Base-by-base conservation (phyloP, 2,329 filamentous ascomycete genomes). In the Aspergillus uvarum region DNA sequence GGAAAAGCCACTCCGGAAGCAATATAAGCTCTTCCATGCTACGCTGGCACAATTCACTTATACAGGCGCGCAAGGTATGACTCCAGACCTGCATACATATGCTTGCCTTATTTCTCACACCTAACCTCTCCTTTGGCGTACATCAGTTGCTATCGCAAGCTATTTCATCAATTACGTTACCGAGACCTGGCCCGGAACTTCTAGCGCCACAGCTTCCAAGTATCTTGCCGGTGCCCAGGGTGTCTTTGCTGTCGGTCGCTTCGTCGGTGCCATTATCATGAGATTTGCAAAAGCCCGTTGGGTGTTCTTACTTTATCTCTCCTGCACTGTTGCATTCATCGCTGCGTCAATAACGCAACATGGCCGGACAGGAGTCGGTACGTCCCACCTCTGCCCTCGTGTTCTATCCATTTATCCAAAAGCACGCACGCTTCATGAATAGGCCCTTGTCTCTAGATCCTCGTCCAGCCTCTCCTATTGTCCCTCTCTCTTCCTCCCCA, bases 41-140 rank as follows among this genome's bases (percentile, higher is more conserved):
- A 85, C 89, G 0, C 84, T 87, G 66, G 88, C 89, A 0, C 90
- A 94, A 66, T 93, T 93, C 75, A 90, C 87, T 72, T 95, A 94
- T 72, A 89, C 90, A 0, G 90, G 90, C 51, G 86, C 89, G 0
- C 92, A 96, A 68, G 87, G 83, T 74, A 58, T 19, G 60, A 65
- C 12, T 1, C 5, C 31, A 29, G n/a, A 26, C 8, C 16, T 4
- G 42, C 22, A 11, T 29, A 8, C 11, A 21, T 49, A 7, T 57
- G 5, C 5, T 16, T 47, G 8, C 4, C 7, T 32, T n/a, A 47
- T 24, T 35, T 22, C 4, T 19, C 51, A 22, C 54, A 47, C 61
- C 70, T 2, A 71, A 68, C 3, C 66, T 21, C 48, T 8, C 26
- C 7, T 29, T 29, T 48, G 11, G 7, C 35, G 50, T 16, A 7